These are phyloP conservation scores for Bocquillonia castaneifolia DNA, from an alignment of 441 rosid genomes.

Conservation along the genomic window DNA sequence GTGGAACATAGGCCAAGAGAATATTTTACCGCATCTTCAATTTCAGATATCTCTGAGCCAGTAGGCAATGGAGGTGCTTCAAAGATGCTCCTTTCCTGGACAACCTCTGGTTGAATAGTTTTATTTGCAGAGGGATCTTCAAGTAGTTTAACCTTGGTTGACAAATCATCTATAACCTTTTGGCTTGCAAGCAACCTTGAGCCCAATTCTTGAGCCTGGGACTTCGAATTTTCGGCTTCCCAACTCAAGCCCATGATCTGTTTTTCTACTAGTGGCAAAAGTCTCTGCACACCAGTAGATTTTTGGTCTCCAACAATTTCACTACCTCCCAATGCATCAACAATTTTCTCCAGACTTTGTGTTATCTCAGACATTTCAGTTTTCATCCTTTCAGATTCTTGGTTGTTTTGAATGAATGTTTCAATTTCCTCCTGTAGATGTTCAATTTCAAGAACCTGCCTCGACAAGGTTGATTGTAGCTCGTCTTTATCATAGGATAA, in stretches of 20 bases:
- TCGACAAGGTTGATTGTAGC: slow-evolving; percentile 48
- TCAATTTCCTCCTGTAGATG: slow-evolving; percentile 50
- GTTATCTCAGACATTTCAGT: slow-evolving; percentile 48
- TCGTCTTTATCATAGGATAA: slow-evolving; percentile 49
- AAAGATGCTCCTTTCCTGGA: slow-evolving; percentile 67
- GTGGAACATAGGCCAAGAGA: slow-evolving; percentile 8
- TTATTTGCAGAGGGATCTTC: slow-evolving; percentile 58
- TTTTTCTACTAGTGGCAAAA: slow-evolving; percentile 53
- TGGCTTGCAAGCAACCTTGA: slow-evolving; percentile 65
- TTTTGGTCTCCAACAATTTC: slow-evolving; percentile 41
- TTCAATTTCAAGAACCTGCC: slow-evolving; percentile 53
- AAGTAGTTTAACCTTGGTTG: slow-evolving; percentile 49
- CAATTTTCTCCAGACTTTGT: slow-evolving; percentile 52
- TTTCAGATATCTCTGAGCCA: slow-evolving; percentile 82
- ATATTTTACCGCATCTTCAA: slow-evolving; percentile 62
- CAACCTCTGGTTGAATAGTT: slow-evolving; percentile 48
- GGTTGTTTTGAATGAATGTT: slow-evolving; percentile 25
- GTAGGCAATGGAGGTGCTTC: slow-evolving; percentile 58
- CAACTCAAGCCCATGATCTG: slow-evolving; percentile 42
- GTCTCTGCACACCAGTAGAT: slow-evolving; percentile 33
- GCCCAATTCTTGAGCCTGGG: slow-evolving; percentile 55
- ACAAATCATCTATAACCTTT: slow-evolving; percentile 56
- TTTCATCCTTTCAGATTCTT: slow-evolving; percentile 46
- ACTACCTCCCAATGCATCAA: slow-evolving; percentile 42
- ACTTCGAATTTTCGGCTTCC: slow-evolving; percentile 62